phyloP scores from a whole-genome alignment of 2,329 filamentous ascomycete species.

The Colletotrichum sp. region DNA sequence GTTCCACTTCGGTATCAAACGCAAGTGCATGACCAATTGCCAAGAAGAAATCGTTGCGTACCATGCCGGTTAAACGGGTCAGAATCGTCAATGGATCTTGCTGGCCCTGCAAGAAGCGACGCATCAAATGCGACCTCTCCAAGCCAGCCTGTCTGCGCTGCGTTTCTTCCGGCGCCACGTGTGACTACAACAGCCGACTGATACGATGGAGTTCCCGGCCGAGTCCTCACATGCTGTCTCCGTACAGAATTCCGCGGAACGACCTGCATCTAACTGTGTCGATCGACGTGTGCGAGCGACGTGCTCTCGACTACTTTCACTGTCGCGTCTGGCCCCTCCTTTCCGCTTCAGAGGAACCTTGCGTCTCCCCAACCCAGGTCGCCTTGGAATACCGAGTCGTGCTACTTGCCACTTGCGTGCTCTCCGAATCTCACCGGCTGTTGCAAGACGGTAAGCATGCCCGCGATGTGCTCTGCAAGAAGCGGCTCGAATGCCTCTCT shows the following conservation, averaged over 20 bases:
- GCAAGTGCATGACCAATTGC: not conserved
- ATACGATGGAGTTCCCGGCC: conserved; percentile 47
- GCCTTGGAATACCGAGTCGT: conserved; percentile 37
- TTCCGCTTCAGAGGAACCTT: conserved; percentile 31
- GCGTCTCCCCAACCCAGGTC: conserved; percentile 32
- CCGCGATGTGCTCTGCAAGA: conserved; percentile 25
- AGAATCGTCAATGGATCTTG: conserved; percentile 44
- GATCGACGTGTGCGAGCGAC: conserved; percentile 24
- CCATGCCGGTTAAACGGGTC: not conserved
- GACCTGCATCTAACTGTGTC: conserved; percentile 2
- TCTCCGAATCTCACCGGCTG: conserved; percentile 35
- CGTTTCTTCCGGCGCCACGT: conserved; percentile 19
- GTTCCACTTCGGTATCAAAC: not conserved
- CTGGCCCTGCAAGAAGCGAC: conserved; percentile 48
- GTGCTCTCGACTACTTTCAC: conserved; percentile 37
- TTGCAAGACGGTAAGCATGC: conserved; percentile 32
- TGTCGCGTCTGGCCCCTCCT: conserved; percentile 36
- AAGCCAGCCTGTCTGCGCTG: conserved; percentile 43
- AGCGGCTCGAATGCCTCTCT: conserved; percentile 30
- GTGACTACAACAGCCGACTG: conserved; percentile 42
- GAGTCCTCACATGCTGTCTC: conserved; percentile 28
- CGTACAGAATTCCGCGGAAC: conserved; percentile 28
- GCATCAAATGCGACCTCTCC: conserved; percentile 47
- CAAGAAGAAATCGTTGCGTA: not conserved
- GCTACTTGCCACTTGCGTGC: conserved; percentile 33